Evolutionary conservation across 805 yeast genomes (phyloP), one percentile per base, ranked within the genome.

Genomic region (Candida railenensis): DNA sequence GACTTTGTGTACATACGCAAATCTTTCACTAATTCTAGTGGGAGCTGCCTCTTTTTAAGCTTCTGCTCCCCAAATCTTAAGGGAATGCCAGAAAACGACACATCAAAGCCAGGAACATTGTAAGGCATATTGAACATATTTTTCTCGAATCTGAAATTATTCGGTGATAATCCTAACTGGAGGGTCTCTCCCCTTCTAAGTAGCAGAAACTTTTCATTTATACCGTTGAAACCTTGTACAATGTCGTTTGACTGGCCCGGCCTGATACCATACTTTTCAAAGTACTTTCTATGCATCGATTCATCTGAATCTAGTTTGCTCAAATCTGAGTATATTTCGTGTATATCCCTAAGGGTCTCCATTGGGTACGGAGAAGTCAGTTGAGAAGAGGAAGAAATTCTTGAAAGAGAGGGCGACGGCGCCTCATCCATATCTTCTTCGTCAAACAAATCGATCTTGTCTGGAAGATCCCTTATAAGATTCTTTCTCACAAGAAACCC

Each of bases 51-150:
- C 18, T 55, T 58, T 14, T 51, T 43, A 33, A 55, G 46, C 14
- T 57, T 60, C 30, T 59, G 59, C 37, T 59, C 58, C 7, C 63
- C 63, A 18, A 18, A 40, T 14, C 46, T 36, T 25, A 71, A 48
- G 1, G 77, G 77, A 22, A 69, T 55, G 2, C 77, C 77, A 22
- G 65, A 56, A 25, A 70, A 51, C 21, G 67, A 58, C 42, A 66
- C 56, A 53, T 72, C 77, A 52, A 69, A 69, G 3, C 77, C 77
- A 2, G 69, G 55, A 7, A 71, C 74, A 52, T 71, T 69, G 50
- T 70, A 70, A 9, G 69, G 68, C 32, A 57, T 53, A n/a, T 55
- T 56, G 42, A 61, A 61, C 5, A 63, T 45, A 42, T 64, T 63
- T 15, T 61, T 59, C 37, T 61, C 57, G 33, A 58, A 59, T 16